A percentile compares a stretch with the other conserved stretches of the same genome.
Conservation (phyloP, 1,139 yeast genomes). For the Sugiyamaella paludigena region DNA sequence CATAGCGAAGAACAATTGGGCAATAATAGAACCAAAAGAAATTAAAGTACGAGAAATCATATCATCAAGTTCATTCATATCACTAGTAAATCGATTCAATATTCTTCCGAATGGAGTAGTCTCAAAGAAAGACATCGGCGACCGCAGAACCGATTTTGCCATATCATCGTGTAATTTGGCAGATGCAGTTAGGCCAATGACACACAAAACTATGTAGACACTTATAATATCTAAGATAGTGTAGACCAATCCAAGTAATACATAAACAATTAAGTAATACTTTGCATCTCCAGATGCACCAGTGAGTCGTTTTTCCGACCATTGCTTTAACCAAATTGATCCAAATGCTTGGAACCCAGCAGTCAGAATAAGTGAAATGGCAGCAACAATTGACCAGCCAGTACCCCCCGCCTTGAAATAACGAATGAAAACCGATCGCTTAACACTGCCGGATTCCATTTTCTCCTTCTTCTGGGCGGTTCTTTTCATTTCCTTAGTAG, state of each 20-base stretch:
- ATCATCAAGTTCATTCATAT: slow-evolving; percentile 88
- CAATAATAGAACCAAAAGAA: slow-evolving; percentile 70
- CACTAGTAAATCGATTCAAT: slow-evolving; percentile 88
- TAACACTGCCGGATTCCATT: slow-evolving; percentile 19
- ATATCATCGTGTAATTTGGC: slow-evolving; percentile 69
- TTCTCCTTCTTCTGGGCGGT: slow-evolving; percentile 20
- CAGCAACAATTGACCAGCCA: slow-evolving; percentile 54
- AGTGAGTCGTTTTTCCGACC: slow-evolving; percentile 84
- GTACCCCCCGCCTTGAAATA: slow-evolving; percentile 88
- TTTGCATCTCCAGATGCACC: slow-evolving; percentile 69
- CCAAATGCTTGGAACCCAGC: slow-evolving; percentile 61
- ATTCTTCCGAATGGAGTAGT: slow-evolving; percentile 95
- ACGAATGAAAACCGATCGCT: slow-evolving; percentile 58
- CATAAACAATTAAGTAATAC: slow-evolving; percentile 70
- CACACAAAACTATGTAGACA: slow-evolving; percentile 70
- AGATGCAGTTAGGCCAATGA: slow-evolving; percentile 81
- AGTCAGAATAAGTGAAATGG: slow-evolving; percentile 46
- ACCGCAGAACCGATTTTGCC: slow-evolving; percentile 77
- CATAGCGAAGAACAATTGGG: slow-evolving; percentile 76
- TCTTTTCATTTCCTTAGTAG: slow-evolving; percentile 20
- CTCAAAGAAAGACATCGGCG: slow-evolving; percentile 96
- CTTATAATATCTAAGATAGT: slow-evolving; percentile 59
- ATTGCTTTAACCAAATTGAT: slow-evolving; percentile 89
- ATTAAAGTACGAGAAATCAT: slow-evolving; percentile 77
- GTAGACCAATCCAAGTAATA: slow-evolving; percentile 66